phyloP scores from a whole-genome alignment of 495 filamentous ascomycete species.

The Letharia columbiana region DNA sequence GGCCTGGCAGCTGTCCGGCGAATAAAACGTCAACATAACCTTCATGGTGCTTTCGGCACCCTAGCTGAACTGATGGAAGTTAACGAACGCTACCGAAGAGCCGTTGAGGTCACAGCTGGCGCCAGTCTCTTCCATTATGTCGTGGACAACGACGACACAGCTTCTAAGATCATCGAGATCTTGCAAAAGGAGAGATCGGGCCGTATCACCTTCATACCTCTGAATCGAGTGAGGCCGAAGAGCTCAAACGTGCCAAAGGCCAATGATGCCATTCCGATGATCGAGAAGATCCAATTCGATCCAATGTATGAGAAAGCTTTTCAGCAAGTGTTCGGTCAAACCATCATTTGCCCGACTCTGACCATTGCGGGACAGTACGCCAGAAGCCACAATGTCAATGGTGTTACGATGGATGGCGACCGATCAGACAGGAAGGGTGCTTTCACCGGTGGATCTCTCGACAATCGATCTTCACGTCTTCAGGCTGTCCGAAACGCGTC shows the following conservation, averaged over 20 bases:
- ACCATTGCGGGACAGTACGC: constrained; percentile 81
- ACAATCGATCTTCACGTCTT: constrained; percentile 70
- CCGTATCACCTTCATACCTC: constrained; percentile 91
- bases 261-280: constrained; percentile 76
- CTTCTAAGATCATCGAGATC: constrained; percentile 67
- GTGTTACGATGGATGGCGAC: constrained; percentile 91
- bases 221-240: constrained; percentile 65
- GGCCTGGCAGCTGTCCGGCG: constrained; percentile 75
- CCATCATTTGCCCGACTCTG: constrained; percentile 85
- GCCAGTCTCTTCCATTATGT: constrained; percentile 94
- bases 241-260: constrained; percentile 70
- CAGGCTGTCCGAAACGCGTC: constrained; percentile 72
- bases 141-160: constrained; percentile 85
- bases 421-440: constrained; percentile 89
- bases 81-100: constrained; percentile 73
- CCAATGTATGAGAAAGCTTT: constrained; percentile 72
- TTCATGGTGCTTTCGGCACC: constrained; percentile 87
- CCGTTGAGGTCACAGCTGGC: constrained; percentile 88
- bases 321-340: constrained; percentile 89
- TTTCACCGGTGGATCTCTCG: constrained; percentile 86
- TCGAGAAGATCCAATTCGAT: constrained; percentile 78
- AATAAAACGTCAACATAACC: constrained; percentile 64
- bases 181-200: constrained; percentile 72
- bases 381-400: constrained; percentile 78
- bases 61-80: constrained; percentile 85